phyloP scores from a whole-genome alignment of 352 stramenopile genomes.

The Globisporangium emineosum region DNA sequence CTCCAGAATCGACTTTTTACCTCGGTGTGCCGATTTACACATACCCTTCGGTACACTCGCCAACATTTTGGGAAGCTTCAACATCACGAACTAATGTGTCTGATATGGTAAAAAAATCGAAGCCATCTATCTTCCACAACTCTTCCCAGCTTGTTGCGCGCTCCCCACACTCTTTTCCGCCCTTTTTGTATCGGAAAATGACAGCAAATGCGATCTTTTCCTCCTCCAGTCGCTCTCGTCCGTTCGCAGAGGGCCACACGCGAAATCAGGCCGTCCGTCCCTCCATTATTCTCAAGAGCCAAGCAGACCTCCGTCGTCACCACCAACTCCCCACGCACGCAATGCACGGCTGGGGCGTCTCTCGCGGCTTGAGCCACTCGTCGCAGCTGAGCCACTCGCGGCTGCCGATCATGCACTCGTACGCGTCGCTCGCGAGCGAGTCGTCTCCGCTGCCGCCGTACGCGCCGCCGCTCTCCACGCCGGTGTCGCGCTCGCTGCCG shows the following conservation, averaged over 20 bases:
- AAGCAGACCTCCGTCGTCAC: not conserved
- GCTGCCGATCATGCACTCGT: constrained; percentile 21
- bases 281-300: not conserved
- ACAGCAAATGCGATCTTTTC: too few relatives aligned
- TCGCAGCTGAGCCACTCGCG: constrained; percentile 17
- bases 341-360: constrained; percentile 20
- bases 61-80: not conserved
- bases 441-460: constrained; percentile 18
- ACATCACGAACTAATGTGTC: not conserved
- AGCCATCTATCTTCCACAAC: not conserved
- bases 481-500: constrained; percentile 29
- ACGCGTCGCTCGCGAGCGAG: constrained; percentile 13
- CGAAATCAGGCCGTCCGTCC: not conserved
- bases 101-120: not conserved
- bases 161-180: not conserved
- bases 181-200: too few relatives aligned
- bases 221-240: too few relatives aligned
- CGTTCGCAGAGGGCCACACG: too few relatives aligned
- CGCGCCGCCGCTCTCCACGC: constrained; percentile 20
- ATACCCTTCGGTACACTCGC: not conserved
- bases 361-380: constrained; percentile 16
- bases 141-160: not conserved
- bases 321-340: not conserved
- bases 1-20: not conserved
- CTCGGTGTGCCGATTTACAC: not conserved